Conservation (phyloP, 2,329 filamentous ascomycete genomes). For the Geosmithia morbida region DNA sequence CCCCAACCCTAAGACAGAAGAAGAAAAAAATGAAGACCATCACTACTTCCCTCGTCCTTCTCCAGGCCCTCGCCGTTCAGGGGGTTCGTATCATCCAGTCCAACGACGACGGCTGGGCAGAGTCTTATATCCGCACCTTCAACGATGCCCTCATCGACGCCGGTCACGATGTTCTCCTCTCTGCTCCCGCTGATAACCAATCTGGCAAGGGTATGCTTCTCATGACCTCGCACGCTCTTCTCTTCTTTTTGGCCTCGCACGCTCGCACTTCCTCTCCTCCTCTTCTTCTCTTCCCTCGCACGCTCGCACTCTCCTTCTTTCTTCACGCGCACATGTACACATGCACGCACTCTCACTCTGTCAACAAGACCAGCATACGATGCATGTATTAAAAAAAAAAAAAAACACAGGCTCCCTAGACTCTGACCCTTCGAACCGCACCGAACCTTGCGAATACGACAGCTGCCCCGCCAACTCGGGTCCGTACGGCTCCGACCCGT, state of each 20-base stretch:
- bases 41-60: conserved; percentile 7
- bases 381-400: too few relatives aligned
- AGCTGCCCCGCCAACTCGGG: conserved; percentile 44
- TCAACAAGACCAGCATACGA: too few relatives aligned
- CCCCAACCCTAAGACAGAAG: too few relatives aligned
- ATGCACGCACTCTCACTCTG: too few relatives aligned
- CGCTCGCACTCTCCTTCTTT: too few relatives aligned
- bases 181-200: conserved; percentile 50
- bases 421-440: conserved; percentile 28
- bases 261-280: background rate
- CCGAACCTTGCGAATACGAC: conserved; percentile 40
- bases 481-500: conserved; percentile 39
- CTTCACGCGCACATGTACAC: too few relatives aligned
- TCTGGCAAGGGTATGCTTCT: conserved; percentile 38
- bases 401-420: conserved; percentile 30
- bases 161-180: conserved; percentile 48
- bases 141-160: conserved; percentile 38
- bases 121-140: conserved; percentile 48
- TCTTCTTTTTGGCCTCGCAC: background rate
- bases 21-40: conserved; percentile 14
- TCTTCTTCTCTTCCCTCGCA: too few relatives aligned
- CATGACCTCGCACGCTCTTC: background rate
- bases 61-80: conserved; percentile 13
- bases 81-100: conserved; percentile 43
- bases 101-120: conserved; percentile 65